A percentile compares a stretch with the other conserved stretches of the same genome.
phyloP scores from a whole-genome alignment of 148 eudicot genomes.

The Rhododendron vialii region DNA sequence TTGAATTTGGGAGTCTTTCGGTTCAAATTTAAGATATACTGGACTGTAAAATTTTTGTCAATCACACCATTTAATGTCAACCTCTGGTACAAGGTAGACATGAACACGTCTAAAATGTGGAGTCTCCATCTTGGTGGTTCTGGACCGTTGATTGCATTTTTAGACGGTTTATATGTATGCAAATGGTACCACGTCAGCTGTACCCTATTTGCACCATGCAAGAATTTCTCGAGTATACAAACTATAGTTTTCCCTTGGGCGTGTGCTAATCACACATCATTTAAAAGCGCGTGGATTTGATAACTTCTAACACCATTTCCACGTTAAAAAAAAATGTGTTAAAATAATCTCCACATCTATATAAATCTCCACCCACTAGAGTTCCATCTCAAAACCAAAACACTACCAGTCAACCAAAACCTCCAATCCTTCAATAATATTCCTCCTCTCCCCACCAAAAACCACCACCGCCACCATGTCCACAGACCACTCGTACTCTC shows the following conservation, averaged over 20 bases:
- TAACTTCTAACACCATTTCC: not conserved
- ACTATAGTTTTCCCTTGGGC: not conserved
- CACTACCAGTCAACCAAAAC: not conserved
- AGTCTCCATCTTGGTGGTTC: not conserved
- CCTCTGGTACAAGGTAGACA: too few relatives aligned
- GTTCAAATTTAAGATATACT: too few relatives aligned
- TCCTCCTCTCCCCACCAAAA: not conserved
- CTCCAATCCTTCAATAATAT: not conserved
- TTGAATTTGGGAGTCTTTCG: too few relatives aligned
- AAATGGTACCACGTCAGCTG: too few relatives aligned
- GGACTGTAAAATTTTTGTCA: too few relatives aligned
- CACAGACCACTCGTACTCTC: constrained; percentile 13
- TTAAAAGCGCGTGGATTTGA: not conserved
- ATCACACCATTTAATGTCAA: too few relatives aligned
- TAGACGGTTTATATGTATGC: rapidly evolving
- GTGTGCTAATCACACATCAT: too few relatives aligned
- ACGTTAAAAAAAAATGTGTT: not conserved
- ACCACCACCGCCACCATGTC: not conserved
- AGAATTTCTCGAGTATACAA: too few relatives aligned
- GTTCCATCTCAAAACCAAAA: not conserved
- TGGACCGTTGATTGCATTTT: too few relatives aligned
- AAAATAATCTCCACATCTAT: not conserved
- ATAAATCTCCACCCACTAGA: not conserved
- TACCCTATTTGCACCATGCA: too few relatives aligned
- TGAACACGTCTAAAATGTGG: too few relatives aligned